Percentiles rank a stretch among this genome's conserved stretches.
These are phyloP conservation scores for Agrocybe pediades DNA, from an alignment of 768 basidiomycete genomes.

Conservation along the genomic window DNA sequence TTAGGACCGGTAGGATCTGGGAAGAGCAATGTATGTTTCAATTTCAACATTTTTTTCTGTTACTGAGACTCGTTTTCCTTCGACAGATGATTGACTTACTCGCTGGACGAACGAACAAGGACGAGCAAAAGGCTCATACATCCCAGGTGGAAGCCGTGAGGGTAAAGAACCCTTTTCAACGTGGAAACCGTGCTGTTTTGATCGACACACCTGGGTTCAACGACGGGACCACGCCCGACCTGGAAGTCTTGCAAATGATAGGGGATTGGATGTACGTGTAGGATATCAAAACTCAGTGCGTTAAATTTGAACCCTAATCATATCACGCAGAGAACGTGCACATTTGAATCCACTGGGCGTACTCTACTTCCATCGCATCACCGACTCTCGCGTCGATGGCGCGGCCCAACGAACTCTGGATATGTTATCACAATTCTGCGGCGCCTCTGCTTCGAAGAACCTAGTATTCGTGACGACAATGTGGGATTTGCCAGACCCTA, in stretches of 20 bases:
- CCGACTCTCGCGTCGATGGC: slow-evolving; percentile 11
- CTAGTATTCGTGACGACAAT: slow-evolving; percentile 18
- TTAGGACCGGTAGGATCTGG: slow-evolving; percentile 9
- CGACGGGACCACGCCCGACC: background rate
- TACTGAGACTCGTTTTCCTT: too few species aligned
- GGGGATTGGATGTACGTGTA: background rate
- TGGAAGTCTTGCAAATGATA: slow-evolving; percentile 5
- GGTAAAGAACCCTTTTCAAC: background rate
- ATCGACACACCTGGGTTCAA: background rate
- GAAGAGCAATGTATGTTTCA: slow-evolving; percentile 4
- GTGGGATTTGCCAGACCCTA: slow-evolving; percentile 9
- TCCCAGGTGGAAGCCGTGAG: background rate
- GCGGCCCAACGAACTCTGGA: slow-evolving; percentile 8
- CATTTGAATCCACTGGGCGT: slow-evolving; percentile 5
- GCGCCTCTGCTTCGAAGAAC: slow-evolving; percentile 7
- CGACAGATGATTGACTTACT: background rate
- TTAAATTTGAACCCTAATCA: too few species aligned
- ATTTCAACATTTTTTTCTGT: too few species aligned
- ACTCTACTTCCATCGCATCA: slow-evolving; percentile 15
- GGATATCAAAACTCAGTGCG: too few species aligned
- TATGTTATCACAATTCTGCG: slow-evolving; percentile 17
- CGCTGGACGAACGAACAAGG: background rate
- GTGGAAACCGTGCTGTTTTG: background rate
- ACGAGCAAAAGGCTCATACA: background rate
- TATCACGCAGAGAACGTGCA: too few species aligned